Conservation (phyloP, 768 basidiomycete species). For the Grammothele lineata region DNA sequence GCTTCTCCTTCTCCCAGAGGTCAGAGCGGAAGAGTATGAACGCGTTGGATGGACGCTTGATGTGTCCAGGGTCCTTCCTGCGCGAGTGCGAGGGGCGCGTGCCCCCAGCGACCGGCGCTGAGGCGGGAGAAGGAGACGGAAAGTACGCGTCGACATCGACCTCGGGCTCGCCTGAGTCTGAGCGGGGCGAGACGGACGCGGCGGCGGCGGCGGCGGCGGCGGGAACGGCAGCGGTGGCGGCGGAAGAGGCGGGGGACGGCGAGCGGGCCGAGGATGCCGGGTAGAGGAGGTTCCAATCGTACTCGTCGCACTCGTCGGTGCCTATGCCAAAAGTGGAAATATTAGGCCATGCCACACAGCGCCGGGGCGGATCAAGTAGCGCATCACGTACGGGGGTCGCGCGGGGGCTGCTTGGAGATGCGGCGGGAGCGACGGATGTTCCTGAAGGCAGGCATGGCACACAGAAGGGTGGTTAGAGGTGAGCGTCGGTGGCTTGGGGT, state of each 20-base stretch:
- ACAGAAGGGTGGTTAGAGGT: background rate
- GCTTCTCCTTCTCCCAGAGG: conserved; percentile 50
- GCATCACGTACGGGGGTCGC: conserved; percentile 25
- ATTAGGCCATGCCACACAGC: too few relatives aligned
- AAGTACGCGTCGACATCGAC: too few relatives aligned
- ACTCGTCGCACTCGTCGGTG: conserved; percentile 26
- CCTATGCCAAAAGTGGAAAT: too few relatives aligned
- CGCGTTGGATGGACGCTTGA: conserved; percentile 75
- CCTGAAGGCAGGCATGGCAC: conserved; percentile 31
- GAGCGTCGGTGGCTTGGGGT: conserved; percentile 2
- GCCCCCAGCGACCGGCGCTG: conserved; percentile 19
- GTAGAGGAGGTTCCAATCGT: conserved; percentile 20
- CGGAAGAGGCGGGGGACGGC: conserved; percentile 6
- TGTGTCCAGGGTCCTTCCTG: conserved; percentile 42
- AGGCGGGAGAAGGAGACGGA: conserved; percentile 2
- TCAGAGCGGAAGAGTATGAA: conserved; percentile 81
- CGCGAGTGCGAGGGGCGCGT: conserved; percentile 37
- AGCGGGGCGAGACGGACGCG: conserved; percentile 15
- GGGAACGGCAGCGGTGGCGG: conserved; percentile 15
- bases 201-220: conserved; percentile 5
- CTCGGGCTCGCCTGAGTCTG: too few relatives aligned
- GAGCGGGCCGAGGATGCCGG: too few relatives aligned
- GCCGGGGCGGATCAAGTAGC: too few relatives aligned
- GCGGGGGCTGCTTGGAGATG: conserved; percentile 37
- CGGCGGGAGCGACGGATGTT: conserved; percentile 41